Evolutionary conservation across 164 flowering plant genomes (phyloP).

Genomic region (Sextonia rubra): DNA sequence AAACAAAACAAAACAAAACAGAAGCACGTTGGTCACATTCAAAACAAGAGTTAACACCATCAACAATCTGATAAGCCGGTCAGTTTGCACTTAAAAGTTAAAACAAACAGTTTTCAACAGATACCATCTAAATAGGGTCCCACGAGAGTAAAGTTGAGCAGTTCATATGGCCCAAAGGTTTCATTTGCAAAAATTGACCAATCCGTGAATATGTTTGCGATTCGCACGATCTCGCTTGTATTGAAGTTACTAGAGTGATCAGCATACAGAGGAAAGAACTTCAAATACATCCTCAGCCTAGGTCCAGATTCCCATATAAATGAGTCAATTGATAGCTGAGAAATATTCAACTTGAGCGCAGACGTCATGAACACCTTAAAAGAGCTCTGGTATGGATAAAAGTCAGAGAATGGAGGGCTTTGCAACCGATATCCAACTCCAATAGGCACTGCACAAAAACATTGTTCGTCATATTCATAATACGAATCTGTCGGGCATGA

Average conservation of each 20-base stretch:
- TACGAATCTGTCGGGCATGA: constrained; percentile 42
- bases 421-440: constrained; percentile 75
- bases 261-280: constrained; percentile 51
- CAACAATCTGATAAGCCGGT: not conserved
- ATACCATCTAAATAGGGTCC: constrained; percentile 53
- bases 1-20: no score
- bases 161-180: constrained; percentile 83
- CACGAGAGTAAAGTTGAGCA: constrained; percentile 52
- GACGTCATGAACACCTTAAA: constrained; percentile 48
- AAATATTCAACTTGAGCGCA: constrained; percentile 43
- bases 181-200: constrained; percentile 56
- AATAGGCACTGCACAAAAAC: constrained; percentile 78
- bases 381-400: constrained; percentile 31
- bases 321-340: constrained; percentile 48
- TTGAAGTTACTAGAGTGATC: constrained; percentile 36
- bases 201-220: constrained; percentile 51
- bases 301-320: constrained; percentile 69
- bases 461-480: constrained; percentile 44
- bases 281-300: constrained; percentile 60
- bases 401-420: constrained; percentile 79
- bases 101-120: constrained; percentile 16
- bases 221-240: constrained; percentile 53
- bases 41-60: not conserved
- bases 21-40: not conserved
- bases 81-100: constrained; percentile 4